Conservation (phyloP, 768 basidiomycete genomes). For the Pleurotus tuber-regium region DNA sequence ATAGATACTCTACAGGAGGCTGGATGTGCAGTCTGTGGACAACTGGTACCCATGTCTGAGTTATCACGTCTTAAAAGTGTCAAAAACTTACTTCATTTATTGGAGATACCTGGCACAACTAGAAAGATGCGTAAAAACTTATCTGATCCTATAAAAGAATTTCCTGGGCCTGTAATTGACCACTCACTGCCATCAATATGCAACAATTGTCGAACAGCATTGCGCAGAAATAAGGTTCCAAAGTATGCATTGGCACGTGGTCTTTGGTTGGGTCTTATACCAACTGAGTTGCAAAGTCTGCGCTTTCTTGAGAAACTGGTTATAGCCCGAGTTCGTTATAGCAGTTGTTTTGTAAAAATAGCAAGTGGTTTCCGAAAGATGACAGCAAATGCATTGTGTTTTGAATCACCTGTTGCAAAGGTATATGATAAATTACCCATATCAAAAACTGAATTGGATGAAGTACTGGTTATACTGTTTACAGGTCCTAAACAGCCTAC, state of each 20-base stretch:
- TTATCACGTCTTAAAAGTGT: background rate
- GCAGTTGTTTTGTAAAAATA: conserved; percentile 21
- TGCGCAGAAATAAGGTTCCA: conserved; percentile 14
- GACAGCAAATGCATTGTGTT: conserved; percentile 24
- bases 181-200: conserved; percentile 9
- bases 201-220: conserved; percentile 2
- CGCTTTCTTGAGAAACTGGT: conserved; percentile 22
- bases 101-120: background rate
- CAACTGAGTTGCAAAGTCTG: conserved; percentile 18
- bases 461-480: conserved; percentile 18
- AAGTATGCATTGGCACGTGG: conserved; percentile 26
- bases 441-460: conserved; percentile 17
- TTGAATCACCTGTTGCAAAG: conserved; percentile 20
- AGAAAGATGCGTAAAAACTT: background rate
- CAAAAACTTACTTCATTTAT: background rate
- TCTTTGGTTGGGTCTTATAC: conserved; percentile 29
- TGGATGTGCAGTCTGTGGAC: conserved; percentile 5
- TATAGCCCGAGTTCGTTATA: conserved; percentile 16
- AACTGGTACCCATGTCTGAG: background rate
- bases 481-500: conserved; percentile 4
- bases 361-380: conserved; percentile 14
- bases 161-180: conserved; percentile 6
- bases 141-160: background rate
- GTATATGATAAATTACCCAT: conserved; percentile 21
- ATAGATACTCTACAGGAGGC: background rate